Conservation (phyloP, 1,284 basidiomycete species). For the Ganoderma lingzhi region DNA sequence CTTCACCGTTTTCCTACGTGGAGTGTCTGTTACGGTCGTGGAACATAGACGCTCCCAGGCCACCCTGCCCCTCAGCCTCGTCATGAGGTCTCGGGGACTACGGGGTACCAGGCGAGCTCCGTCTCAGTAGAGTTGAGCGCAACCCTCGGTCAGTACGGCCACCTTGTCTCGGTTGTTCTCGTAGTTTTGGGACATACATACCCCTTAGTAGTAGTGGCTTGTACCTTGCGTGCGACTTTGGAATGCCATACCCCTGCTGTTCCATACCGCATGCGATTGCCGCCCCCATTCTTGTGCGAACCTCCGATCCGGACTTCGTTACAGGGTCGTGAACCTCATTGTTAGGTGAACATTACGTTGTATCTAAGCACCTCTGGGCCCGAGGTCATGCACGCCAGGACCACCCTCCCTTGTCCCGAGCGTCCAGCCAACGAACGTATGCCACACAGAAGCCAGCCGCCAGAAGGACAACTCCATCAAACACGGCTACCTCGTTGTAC, state of each 20-base stretch:
- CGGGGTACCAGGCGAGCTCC: slow-evolving; percentile 46
- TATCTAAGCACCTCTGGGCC: slow-evolving; percentile 1
- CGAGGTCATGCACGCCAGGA: slow-evolving; percentile 43
- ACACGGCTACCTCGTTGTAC: slow-evolving; percentile 51
- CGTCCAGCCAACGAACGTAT: slow-evolving; percentile 43
- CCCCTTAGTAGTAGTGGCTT: background rate
- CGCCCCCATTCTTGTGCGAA: slow-evolving; percentile 21
- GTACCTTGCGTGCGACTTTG: background rate
- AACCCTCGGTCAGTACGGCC: slow-evolving; percentile 36
- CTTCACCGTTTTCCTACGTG: slow-evolving; percentile 38
- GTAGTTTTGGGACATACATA: slow-evolving; percentile 70
- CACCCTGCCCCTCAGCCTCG: slow-evolving; percentile 35
- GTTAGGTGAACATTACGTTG: slow-evolving; percentile 24
- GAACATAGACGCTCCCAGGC: slow-evolving; percentile 36
- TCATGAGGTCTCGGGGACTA: slow-evolving; percentile 46
- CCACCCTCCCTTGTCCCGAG: slow-evolving; percentile 41
- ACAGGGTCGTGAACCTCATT: background rate
- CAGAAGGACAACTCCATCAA: slow-evolving; percentile 48
- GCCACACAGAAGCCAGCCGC: slow-evolving; percentile 49
- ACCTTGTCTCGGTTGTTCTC: slow-evolving; percentile 46
- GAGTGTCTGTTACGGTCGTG: slow-evolving; percentile 55
- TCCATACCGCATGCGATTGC: slow-evolving; percentile 4
- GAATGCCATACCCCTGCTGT: slow-evolving; percentile 8
- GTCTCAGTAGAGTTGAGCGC: slow-evolving; percentile 68
- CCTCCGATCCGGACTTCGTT: background rate